Conservation (phyloP, 257 asterid genomes). For the Rauvolfia tetraphylla region DNA sequence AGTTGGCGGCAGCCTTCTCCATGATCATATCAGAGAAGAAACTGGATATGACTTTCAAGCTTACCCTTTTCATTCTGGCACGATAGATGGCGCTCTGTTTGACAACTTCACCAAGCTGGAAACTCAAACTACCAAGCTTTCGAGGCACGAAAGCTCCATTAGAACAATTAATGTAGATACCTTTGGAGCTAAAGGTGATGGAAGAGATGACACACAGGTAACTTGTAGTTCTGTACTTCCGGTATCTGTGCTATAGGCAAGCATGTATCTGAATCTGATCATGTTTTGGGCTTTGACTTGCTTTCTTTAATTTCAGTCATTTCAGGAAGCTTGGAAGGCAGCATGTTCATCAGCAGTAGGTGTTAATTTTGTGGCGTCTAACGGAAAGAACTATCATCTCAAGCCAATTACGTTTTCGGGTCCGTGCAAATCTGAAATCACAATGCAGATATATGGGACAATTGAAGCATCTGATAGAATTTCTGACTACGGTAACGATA, state of each 20-base stretch:
- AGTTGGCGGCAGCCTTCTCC: not conserved
- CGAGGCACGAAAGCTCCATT: not conserved
- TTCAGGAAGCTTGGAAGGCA: conserved; percentile 35
- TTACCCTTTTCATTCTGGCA: conserved; percentile 20
- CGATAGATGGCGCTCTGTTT: not conserved
- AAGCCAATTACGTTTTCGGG: conserved; percentile 34
- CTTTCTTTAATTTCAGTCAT: conserved; percentile 24
- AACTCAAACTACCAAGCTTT: not conserved
- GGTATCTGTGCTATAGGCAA: too few species aligned
- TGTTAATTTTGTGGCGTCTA: conserved; percentile 24
- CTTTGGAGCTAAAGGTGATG: conserved; percentile 44
- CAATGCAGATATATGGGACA: conserved; percentile 45
- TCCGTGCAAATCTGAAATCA: conserved; percentile 37
- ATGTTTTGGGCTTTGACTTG: not conserved
- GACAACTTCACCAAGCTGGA: not conserved
- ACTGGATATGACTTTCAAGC: conserved; percentile 16
- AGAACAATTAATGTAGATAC: conserved; percentile 17
- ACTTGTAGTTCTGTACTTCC: not conserved
- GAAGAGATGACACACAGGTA: conserved; percentile 36
- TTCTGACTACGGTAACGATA: conserved; percentile 43
- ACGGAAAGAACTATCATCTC: conserved; percentile 27
- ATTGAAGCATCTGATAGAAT: conserved; percentile 47
- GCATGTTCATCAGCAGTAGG: conserved; percentile 30
- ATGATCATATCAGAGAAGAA: conserved; percentile 8
- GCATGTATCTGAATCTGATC: too few species aligned